Evolutionary conservation across 805 yeast species (phyloP), one percentile per base, ranked within the genome.

Genomic region (Suhomyces sp.): DNA sequence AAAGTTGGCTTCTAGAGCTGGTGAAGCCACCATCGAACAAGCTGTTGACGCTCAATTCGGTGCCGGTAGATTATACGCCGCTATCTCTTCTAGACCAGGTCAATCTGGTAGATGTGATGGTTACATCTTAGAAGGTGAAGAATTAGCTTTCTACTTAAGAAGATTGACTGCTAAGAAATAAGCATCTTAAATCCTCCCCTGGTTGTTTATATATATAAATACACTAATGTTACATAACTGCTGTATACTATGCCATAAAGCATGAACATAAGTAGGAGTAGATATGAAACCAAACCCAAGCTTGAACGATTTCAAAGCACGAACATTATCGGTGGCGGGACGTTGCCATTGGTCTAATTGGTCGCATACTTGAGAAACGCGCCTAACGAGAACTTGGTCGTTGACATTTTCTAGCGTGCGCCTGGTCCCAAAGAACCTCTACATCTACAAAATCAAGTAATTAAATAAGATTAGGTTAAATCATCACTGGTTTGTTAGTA

Each of bases 41-140:
- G 86, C 97, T 71, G 93, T 94, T 68, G 93, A 90, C 75, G 75
- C 93, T 72, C 99, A 94, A 85, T 94, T 94, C 88, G 86, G 87
- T 79, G 91, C 98, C 69, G 99, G 99, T 85, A 92, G 93, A 83
- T 87, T 94, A 73, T 94, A 94, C 85, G 99, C 99, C 79, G 84
- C 83, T 78, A 90, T 94, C 77, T 91, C 99, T 65, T 94, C 99
- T 55, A 91, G 99, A 86, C 99, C 99, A 79, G 99, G 99, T 81
- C 99, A 94, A 86, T 88, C 96, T 66, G 99, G 99, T 81, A 96
- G 99, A 85, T 87, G 91, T 83, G 99, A 94, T 79, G 99, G 99
- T 82, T 94, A 94, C 96, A 87, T 94, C 82, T 89, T 94, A 79
- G 99, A 94, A 86, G 99, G 99, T 83, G 99, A 94, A 79, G 99